Evolutionary conservation across 805 yeast genomes (phyloP), one percentile per base, ranked within the genome.

Genomic region (Pichia nanzhaoensis): DNA sequence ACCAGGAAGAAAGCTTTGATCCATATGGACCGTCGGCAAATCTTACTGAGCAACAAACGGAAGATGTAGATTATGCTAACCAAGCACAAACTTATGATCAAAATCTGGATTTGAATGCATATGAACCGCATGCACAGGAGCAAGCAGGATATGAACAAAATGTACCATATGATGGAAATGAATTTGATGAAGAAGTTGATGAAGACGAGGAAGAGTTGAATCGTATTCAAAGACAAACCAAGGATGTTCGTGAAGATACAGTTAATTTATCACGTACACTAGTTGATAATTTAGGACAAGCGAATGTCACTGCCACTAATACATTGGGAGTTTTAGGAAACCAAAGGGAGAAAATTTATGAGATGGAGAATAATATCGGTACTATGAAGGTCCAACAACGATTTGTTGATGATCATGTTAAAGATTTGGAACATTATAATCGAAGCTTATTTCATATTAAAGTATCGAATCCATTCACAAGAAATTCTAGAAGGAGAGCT

Each of bases 321-420:
- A 84, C 97, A 0, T 65, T 91, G 51, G 97, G 96, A 24, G 78
- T 87, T 78, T 73, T 93, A 40, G 99, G 99, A 21, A 77, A 90
- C n/a, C 98, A 93, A 64, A 80, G 93, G 46, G 96, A 89, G 60
- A 73, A 87, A 40, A 69, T 93, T 51, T 85, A 83, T 61, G 79
- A 78, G 56, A 80, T 90, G 18, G 96, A 93, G 60, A 48, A 45
- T 36, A 47, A 50, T 38, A 68, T 91, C 53, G 77, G 84, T 44
- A 67, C 85, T 44, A 87, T 95, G 42, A 84, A 81, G 47, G 82
- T 87, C 3, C 96, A 89, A 60, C 85, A 86, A 47, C 71, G 80
- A 54, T 76, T 85, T 44, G 95, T 95, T 5, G 89, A 84, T 51
- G 86, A 80, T 35, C 85, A 86, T 62, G 91, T 91, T 31, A 75